Conservation (phyloP, 208 protist genomes). For the Trypanosoma melophagium region DNA sequence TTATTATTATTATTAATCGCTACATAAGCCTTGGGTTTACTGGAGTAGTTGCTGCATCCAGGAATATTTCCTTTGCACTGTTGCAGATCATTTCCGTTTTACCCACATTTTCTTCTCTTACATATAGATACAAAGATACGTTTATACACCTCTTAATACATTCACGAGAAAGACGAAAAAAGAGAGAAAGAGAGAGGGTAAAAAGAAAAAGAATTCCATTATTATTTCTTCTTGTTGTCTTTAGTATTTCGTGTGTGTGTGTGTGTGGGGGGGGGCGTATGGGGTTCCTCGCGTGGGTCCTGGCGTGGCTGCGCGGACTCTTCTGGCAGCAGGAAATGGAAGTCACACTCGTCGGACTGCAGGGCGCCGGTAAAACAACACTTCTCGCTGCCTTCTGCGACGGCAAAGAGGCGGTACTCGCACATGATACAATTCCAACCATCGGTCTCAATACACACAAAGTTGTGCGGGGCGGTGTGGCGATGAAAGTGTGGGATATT, state of each 20-base stretch:
- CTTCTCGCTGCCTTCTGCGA: constrained; percentile 84
- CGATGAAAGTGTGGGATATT: constrained; percentile 94
- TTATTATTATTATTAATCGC: too few species aligned
- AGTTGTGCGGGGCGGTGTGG: constrained; percentile 87
- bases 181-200: too few species aligned
- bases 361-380: constrained; percentile 92
- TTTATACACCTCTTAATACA: too few species aligned
- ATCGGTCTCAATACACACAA: constrained; percentile 95
- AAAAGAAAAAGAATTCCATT: too few species aligned
- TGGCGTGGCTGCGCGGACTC: constrained; percentile 37
- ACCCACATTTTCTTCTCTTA: too few species aligned
- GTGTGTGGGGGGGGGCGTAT: constrained; percentile 5
- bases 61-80: too few species aligned
- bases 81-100: too few species aligned
- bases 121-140: too few species aligned
- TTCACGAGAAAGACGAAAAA: too few species aligned
- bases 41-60: too few species aligned
- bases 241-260: constrained; percentile 1
- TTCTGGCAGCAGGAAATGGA: constrained; percentile 96
- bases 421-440: constrained; percentile 90
- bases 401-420: constrained; percentile 24
- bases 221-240: background rate
- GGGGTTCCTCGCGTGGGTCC: constrained; percentile 20
- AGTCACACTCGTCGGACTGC: constrained; percentile 91
- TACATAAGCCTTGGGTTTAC: too few species aligned